Evolutionary conservation across 352 stramenopile species (phyloP), one percentile per base, ranked within the genome.

Genomic region (Pythium rhizo-oryzae): DNA sequence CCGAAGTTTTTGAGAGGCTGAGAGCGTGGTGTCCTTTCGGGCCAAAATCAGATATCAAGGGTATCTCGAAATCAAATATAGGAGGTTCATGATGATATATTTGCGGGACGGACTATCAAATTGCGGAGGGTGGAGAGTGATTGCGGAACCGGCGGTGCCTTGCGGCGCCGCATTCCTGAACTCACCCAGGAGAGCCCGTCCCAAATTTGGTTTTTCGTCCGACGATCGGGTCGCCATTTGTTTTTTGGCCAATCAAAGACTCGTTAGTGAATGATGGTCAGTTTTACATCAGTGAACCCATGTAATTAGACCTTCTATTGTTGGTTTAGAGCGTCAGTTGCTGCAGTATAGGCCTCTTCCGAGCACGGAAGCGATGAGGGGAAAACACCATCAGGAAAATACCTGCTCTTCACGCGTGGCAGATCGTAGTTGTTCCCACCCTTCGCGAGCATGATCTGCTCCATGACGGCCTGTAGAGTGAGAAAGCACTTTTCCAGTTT

Each of bases 401-500:
- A 37, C 1, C 19, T 12, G 1, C 33, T 37, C 18, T 59, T 60
- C 0, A 71, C 64, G 13, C 64, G 33, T 2, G 64, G 64, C 6
- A 65, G 30, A 1, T 65, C 25, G 50, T 76, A 76, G 21, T 70
- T 35, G 56, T 79, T 79, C n/a, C 24, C 47, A 0, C 72, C 64
- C 12, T 61, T 12, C 6, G 35, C 43, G 15, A 60, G 33, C 52
- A 79, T 70, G 18, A 61, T 39, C 58, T 69, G 33, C 16, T 76
- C 60, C 68, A 76, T 73, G 0, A 67, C 54, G 12, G 62, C 59
- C 41, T 74, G 69, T 1, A 79, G 49, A 8, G 69, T 74, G 0
- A 73, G 9, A 41, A 79, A 79, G 15, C 61, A 67, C 18, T 76
- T 76, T 49, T 67, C 60, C 5, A 70, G 66, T 1, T 57, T 79